phyloP scores from a whole-genome alignment of 768 basidiomycete genomes.

The Phlebiopsis flavidoalba region DNA sequence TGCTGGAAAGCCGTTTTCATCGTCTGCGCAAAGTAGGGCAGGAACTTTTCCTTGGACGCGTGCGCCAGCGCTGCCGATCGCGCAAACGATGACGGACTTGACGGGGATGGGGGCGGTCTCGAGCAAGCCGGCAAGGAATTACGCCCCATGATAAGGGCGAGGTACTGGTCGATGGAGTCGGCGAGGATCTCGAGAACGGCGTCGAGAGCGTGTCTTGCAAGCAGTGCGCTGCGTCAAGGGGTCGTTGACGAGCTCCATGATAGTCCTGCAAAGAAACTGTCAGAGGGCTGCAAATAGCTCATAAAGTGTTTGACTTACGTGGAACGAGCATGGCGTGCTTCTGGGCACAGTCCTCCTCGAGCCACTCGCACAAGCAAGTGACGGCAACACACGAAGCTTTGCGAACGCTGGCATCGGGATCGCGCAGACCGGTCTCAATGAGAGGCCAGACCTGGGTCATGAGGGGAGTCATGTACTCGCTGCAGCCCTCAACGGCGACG shows the following conservation, averaged over 20 bases:
- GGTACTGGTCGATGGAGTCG: slow-evolving; percentile 86
- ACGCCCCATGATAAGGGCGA: slow-evolving; percentile 93
- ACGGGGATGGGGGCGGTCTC: slow-evolving; percentile 82
- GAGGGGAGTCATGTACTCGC: slow-evolving; percentile 93
- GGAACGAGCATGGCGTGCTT: slow-evolving; percentile 85
- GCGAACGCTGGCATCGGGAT: slow-evolving; percentile 78
- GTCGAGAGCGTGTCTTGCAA: slow-evolving; percentile 96
- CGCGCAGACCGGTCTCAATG: slow-evolving; percentile 82
- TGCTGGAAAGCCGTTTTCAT: slow-evolving; percentile 77
- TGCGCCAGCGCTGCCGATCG: slow-evolving; percentile 98
- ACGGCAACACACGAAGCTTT: slow-evolving; percentile 96
- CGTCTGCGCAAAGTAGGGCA: slow-evolving; percentile 90
- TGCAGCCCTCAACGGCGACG: slow-evolving; percentile 94
- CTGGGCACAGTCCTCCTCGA: slow-evolving; percentile 86
- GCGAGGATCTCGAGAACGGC: slow-evolving; percentile 92
- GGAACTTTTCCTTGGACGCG: slow-evolving; percentile 86
- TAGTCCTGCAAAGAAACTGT: slow-evolving; percentile 43
- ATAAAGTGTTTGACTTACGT: slow-evolving; percentile 39
- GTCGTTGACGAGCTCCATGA: slow-evolving; percentile 89
- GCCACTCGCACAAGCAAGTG: slow-evolving; percentile 95
- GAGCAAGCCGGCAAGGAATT: slow-evolving; percentile 78
- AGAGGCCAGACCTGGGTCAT: slow-evolving; percentile 92
- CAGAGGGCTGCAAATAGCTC: neutral
- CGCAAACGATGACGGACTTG: slow-evolving; percentile 94
- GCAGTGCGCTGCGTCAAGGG: slow-evolving; percentile 83